phyloP scores from a whole-genome alignment of 2,329 filamentous ascomycete species.

The Dothiorella sarmentorum region DNA sequence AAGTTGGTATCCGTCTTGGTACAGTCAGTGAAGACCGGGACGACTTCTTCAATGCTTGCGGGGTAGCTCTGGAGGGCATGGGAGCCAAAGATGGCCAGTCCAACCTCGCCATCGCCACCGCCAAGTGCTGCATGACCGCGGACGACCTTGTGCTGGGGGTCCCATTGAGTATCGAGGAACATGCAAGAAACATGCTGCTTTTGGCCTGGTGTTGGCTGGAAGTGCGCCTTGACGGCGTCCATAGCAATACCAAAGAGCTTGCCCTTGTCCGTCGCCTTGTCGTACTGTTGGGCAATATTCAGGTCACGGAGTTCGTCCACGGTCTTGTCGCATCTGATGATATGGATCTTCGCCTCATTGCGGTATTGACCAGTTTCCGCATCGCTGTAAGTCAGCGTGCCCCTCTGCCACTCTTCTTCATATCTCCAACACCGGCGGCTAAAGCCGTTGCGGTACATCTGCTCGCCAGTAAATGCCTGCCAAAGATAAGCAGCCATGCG shows the following conservation, averaged over 20 bases:
- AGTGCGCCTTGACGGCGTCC: constrained; percentile 74
- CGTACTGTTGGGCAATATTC: constrained; percentile 73
- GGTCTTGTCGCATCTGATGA: constrained; percentile 79
- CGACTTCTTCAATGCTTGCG: constrained; percentile 81
- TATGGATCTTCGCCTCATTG: constrained; percentile 85
- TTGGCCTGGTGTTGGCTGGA: constrained; percentile 70
- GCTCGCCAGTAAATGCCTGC: constrained; percentile 95
- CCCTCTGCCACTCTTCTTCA: constrained; percentile 91
- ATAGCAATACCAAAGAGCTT: constrained; percentile 74
- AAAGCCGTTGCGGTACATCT: constrained; percentile 88
- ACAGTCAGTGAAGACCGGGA: constrained; percentile 84
- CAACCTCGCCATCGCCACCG: constrained; percentile 67
- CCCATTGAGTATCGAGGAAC: constrained; percentile 87
- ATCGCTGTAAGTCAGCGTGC: constrained; percentile 75
- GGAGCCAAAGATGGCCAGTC: constrained; percentile 87
- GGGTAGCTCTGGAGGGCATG: constrained; percentile 91
- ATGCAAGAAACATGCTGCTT: constrained; percentile 85
- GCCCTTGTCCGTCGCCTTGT: constrained; percentile 63
- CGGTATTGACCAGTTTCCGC: constrained; percentile 68
- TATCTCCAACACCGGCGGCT: constrained; percentile 84
- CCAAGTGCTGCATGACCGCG: constrained; percentile 83
- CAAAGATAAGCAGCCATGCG: constrained; percentile 93
- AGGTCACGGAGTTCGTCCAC: constrained; percentile 78
- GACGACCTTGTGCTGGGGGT: constrained; percentile 65
- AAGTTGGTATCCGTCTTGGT: constrained; percentile 78